phyloP scores from a whole-genome alignment of 2,329 filamentous ascomycete species.

The Biscogniauxia sp. region DNA sequence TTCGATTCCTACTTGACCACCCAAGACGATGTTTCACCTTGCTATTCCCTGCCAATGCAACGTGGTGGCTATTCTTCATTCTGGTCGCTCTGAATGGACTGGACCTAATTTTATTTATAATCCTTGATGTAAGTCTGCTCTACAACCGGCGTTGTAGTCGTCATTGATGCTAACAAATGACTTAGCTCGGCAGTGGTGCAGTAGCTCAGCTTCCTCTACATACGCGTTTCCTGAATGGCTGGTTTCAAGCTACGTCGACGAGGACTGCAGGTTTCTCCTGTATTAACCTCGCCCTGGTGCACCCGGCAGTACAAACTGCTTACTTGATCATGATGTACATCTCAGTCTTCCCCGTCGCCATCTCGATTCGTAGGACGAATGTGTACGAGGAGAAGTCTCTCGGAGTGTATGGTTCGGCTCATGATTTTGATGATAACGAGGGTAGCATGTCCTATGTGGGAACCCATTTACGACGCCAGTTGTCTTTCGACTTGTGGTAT shows the following conservation, averaged over 20 bases:
- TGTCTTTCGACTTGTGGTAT: conserved; percentile 98
- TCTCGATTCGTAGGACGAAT: conserved; percentile 89
- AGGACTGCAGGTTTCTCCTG: conserved; percentile 87
- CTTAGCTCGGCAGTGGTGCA: conserved; percentile 65
- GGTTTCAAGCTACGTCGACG: conserved; percentile 88
- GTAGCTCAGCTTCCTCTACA: conserved; percentile 69
- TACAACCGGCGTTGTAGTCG: background rate
- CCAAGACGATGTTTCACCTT: conserved; percentile 95
- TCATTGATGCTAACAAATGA: conserved; percentile 9
- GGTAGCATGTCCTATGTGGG: conserved; percentile 79
- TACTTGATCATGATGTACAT: conserved; percentile 99
- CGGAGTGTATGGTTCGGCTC: conserved; percentile 63
- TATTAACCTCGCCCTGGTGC: conserved; percentile 72
- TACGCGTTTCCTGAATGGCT: conserved; percentile 76
- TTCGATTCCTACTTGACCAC: conserved; percentile 88
- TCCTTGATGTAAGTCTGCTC: conserved; percentile 69
- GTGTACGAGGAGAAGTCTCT: conserved; percentile 92
- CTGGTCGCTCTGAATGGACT: conserved; percentile 77
- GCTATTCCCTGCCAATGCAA: conserved; percentile 84
- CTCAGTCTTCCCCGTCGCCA: conserved; percentile 93
- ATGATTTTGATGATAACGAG: conserved; percentile 50
- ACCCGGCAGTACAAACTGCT: conserved; percentile 88
- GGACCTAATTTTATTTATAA: conserved; percentile 86
- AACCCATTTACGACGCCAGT: conserved; percentile 84
- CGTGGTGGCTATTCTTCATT: conserved; percentile 94